Conservation (phyloP, 2,329 filamentous ascomycete genomes). For the Fusarium coicis region DNA sequence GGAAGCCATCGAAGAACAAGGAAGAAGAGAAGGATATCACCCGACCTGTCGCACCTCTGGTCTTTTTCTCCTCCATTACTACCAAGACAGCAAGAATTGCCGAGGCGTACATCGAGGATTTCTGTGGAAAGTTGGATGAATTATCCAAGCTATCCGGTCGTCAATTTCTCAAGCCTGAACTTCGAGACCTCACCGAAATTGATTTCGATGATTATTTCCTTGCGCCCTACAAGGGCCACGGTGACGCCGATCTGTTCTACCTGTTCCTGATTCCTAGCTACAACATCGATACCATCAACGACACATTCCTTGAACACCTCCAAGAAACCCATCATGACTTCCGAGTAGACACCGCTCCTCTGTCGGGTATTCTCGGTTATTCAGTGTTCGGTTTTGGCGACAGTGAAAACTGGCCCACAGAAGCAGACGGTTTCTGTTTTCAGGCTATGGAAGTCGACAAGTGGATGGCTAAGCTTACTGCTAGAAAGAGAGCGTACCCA, state of each 20-base stretch:
- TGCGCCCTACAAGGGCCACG: conserved; percentile 70
- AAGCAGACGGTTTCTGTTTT: conserved; percentile 90
- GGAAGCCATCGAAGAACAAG: conserved; percentile 44
- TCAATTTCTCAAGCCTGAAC: conserved; percentile 66
- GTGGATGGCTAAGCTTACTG: conserved; percentile 97
- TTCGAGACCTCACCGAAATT: conserved; percentile 83
- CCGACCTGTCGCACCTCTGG: conserved; percentile 72
- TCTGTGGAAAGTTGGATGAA: conserved; percentile 64
- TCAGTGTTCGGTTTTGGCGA: conserved; percentile 96
- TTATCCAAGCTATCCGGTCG: conserved; percentile 54
- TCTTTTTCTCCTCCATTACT: conserved; percentile 93
- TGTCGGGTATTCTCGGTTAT: conserved; percentile 83
- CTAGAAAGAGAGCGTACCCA: conserved; percentile 85
- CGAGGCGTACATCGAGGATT: conserved; percentile 66
- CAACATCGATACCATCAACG: conserved; percentile 93
- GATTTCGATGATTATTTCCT: conserved; percentile 96
- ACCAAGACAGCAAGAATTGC: conserved; percentile 83
- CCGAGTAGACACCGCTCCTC: conserved; percentile 88
- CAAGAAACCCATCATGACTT: conserved; percentile 97
- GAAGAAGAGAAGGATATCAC: conserved; percentile 46
- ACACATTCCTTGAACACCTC: conserved; percentile 87
- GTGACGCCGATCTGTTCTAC: conserved; percentile 77
- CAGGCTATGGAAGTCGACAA: conserved; percentile 91
- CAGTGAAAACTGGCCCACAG: conserved; percentile 89
- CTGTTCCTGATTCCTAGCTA: conserved; percentile 88